Evolutionary conservation across 345 rosid species (phyloP), one percentile per base, ranked within the genome.

Genomic region (Gossypium anomalum): DNA sequence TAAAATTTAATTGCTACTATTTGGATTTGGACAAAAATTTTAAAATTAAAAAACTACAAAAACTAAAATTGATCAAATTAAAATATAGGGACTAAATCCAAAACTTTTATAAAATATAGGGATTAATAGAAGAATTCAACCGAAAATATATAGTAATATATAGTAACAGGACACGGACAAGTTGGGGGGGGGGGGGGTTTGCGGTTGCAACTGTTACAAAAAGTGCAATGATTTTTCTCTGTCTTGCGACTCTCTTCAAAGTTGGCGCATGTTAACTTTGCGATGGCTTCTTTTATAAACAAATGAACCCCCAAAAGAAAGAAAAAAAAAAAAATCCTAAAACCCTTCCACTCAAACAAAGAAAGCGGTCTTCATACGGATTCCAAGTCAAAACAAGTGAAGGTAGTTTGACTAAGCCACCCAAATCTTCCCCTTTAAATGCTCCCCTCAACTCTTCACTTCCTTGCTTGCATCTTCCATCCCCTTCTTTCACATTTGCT

Each of bases 201-300:
- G 89, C 87, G 93, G 92, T 80, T 80, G 92, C 85, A 81, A 89
- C 97, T 90, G 93, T 92, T 83, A 44, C 78, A 20, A 87, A 94
- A 94, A 82, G 94, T 85, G 83, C 77, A 81, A 85, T 89, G 94
- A 90, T 90, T 80, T 85, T 87, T 78, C 78, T 72, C 27, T 76
- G 11, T 58, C 13, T 22, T 23, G 88, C 78, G 80, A 82, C 86
- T 80, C 83, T 71, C 85, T 84, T 85, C 98, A 86, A 34, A 83
- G 88, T 88, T 86, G 92, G 82, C 81, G 78, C 20, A 4, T 52
- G 19, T 16, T 83, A 80, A 5, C 5, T 77, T 55, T 80, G 81
- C 80, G 77, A 83, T 82, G 91, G 87, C 88, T 88, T 87, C 89
- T 80, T 73, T 68, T 77, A 58, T 48, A 59, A 83, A 75, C 48